Percentiles rank a stretch among this genome's conserved stretches.
Conservation (phyloP, 345 rosid species). For the Gossypium rotundifolium region DNA sequence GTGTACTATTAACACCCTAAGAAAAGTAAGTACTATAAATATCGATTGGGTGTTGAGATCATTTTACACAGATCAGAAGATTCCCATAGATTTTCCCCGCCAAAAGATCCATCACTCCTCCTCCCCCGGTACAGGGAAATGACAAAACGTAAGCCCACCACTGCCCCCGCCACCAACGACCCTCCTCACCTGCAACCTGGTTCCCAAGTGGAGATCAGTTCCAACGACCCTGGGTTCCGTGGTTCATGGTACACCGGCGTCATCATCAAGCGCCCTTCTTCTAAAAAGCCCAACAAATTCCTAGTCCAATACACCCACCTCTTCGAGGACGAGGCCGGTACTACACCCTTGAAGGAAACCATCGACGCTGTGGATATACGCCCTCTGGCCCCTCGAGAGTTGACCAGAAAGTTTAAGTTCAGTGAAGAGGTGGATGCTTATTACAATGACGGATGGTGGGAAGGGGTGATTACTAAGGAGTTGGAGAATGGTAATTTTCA, state of each 20-base stretch:
- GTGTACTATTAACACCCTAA: too few relatives aligned
- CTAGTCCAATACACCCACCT: conserved; percentile 42
- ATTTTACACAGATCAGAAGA: not conserved
- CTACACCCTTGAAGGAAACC: conserved; percentile 36
- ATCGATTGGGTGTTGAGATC: not conserved
- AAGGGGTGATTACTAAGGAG: conserved; percentile 59
- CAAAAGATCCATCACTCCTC: not conserved
- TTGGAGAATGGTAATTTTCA: conserved; percentile 40
- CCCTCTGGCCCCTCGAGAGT: conserved; percentile 52
- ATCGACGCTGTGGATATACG: conserved; percentile 38
- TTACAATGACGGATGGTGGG: conserved; percentile 88
- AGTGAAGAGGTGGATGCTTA: conserved; percentile 69
- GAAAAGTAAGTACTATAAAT: too few relatives aligned
- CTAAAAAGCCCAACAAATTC: conserved; percentile 26
- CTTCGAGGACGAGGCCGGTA: conserved; percentile 45
- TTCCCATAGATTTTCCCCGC: not conserved
- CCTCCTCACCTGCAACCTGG: conserved; percentile 37
- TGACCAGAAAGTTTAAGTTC: conserved; percentile 29
- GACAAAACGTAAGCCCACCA: conserved; percentile 10
- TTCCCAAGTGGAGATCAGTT: conserved; percentile 51
- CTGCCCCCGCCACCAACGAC: conserved; percentile 6
- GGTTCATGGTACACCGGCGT: conserved; percentile 66
- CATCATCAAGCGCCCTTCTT: conserved; percentile 33
- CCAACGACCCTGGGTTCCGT: conserved; percentile 58
- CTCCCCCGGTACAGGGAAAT: not conserved